Percentiles rank a stretch among this genome's conserved stretches.
Conservation (phyloP, 306 rosid genomes). For the Medicago truncatula region DNA sequence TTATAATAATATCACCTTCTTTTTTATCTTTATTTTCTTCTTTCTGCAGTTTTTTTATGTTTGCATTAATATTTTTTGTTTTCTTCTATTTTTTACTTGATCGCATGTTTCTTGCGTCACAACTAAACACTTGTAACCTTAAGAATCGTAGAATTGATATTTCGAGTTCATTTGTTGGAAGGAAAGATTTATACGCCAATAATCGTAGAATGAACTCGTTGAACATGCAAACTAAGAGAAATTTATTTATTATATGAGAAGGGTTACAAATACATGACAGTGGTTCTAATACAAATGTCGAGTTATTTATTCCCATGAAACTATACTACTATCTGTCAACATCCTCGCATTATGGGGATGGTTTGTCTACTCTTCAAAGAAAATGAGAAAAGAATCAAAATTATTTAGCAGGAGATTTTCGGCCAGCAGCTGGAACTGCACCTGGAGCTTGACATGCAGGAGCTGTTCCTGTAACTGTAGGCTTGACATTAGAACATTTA, state of each 20-base stretch:
- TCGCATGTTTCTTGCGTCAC: too few species aligned
- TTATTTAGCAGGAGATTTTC: not conserved
- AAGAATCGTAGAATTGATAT: too few species aligned
- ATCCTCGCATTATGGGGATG: slow-evolving; percentile 1
- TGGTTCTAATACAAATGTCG: not conserved
- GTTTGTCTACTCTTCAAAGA: not conserved
- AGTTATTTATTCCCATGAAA: not conserved
- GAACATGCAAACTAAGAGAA: not conserved
- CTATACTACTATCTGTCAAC: not conserved
- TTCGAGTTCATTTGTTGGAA: too few species aligned
- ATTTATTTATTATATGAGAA: not conserved
- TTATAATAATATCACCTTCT: too few species aligned
- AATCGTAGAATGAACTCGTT: too few species aligned
- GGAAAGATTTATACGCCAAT: too few species aligned
- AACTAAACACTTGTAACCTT: too few species aligned
- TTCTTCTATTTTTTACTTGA: too few species aligned
- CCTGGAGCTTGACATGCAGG: not conserved
- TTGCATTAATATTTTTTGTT: too few species aligned
- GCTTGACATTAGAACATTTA: slow-evolving; percentile 29
- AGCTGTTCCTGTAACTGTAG: not conserved
- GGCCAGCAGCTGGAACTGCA: not conserved
- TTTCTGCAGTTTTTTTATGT: too few species aligned
- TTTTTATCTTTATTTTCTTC: too few species aligned
- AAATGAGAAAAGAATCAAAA: not conserved
- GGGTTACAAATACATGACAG: not conserved